Percentiles rank a stretch among this genome's conserved stretches.
Conservation (phyloP, 1,284 basidiomycete genomes). For the Naganishia albida region DNA sequence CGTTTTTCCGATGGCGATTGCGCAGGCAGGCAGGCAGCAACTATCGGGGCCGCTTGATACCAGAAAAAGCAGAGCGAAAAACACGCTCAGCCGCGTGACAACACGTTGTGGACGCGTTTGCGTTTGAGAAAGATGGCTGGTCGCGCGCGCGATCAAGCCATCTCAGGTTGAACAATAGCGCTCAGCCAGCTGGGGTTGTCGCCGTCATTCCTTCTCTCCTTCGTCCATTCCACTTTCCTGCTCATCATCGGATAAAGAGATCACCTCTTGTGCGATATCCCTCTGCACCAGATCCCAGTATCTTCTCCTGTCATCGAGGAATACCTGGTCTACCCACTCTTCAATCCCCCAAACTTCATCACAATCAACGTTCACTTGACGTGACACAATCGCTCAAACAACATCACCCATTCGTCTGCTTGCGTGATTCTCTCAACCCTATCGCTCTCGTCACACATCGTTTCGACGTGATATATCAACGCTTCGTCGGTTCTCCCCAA, state of each 20-base stretch:
- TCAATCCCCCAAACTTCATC: neutral
- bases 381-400: conserved; percentile 10
- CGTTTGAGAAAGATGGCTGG: neutral
- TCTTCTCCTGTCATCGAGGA: conserved; percentile 14
- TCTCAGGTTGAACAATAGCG: neutral
- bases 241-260: conserved; percentile 4
- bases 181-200: neutral
- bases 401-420: conserved; percentile 3
- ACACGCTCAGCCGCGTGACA: neutral
- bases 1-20: neutral
- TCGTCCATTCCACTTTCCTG: neutral
- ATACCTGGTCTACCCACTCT: conserved; percentile 12
- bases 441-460: neutral
- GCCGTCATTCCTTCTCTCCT: neutral
- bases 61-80: neutral
- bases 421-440: neutral
- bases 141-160: neutral
- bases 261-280: conserved; percentile 1
- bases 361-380: conserved; percentile 27
- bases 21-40: neutral
- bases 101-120: neutral
- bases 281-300: conserved; percentile 4
- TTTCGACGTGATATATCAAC: neutral
- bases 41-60: neutral
- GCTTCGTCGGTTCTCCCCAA: conserved; percentile 12